Percentiles rank a stretch among this genome's conserved stretches.
Conservation (phyloP, 2,329 filamentous ascomycete species). For the Penicillium fuscoglaucum region DNA sequence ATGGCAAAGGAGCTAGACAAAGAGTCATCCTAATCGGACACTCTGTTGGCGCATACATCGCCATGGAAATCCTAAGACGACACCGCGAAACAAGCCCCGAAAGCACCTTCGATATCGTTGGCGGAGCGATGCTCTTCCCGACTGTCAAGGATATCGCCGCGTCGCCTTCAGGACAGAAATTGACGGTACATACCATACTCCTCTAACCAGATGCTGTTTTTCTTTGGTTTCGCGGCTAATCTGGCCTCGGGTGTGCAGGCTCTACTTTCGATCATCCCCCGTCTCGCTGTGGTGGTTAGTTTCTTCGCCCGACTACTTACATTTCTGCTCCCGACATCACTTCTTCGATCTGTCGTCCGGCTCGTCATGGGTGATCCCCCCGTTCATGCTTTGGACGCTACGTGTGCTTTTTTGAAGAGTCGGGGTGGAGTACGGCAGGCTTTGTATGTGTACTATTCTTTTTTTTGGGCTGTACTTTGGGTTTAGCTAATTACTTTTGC, state of each 20-base stretch:
- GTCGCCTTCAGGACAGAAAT: conserved; percentile 60
- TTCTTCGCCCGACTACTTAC: conserved; percentile 47
- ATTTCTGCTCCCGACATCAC: conserved; percentile 40
- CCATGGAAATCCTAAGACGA: conserved; percentile 65
- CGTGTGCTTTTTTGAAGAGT: conserved; percentile 53
- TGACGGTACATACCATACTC: conserved; percentile 39
- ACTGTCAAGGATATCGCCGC: conserved; percentile 70
- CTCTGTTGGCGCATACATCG: conserved; percentile 72
- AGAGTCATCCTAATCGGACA: conserved; percentile 69
- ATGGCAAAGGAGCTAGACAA: neutral
- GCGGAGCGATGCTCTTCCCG: conserved; percentile 69
- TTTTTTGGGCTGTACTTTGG: conserved; percentile 1
- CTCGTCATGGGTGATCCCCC: conserved; percentile 43
- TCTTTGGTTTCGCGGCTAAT: neutral
- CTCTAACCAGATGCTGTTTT: neutral
- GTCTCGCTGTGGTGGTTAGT: conserved; percentile 39
- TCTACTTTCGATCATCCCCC: conserved; percentile 38
- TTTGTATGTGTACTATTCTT: conserved; percentile 41
- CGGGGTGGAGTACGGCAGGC: conserved; percentile 54
- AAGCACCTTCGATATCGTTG: conserved; percentile 41
- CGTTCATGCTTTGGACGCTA: conserved; percentile 48
- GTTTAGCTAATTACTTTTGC: neutral
- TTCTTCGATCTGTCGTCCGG: conserved; percentile 46
- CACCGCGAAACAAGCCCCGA: conserved; percentile 43
- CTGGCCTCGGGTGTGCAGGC: conserved; percentile 16